phyloP scores from a whole-genome alignment of 768 basidiomycete genomes.

The Tulasnella sp. region DNA sequence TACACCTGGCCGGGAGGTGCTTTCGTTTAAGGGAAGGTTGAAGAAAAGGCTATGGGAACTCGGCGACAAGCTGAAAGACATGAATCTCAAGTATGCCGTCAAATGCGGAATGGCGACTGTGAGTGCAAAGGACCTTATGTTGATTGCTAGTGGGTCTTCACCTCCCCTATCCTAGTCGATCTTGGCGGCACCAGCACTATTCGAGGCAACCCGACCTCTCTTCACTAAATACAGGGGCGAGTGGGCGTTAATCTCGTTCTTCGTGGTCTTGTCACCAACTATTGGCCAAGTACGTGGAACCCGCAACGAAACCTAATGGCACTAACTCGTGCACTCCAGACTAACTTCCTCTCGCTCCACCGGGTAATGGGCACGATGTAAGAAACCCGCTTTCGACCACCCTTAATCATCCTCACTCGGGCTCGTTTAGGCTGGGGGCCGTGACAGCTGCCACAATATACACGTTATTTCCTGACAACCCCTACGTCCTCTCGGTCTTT shows the following conservation, averaged over 20 bases:
- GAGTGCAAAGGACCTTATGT: conserved; percentile 10
- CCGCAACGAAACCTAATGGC: background rate
- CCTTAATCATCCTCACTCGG: background rate
- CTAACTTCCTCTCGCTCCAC: conserved; percentile 73
- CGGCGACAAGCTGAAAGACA: conserved; percentile 49
- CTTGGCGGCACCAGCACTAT: conserved; percentile 79
- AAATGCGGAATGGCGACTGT: conserved; percentile 46
- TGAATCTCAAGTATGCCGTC: conserved; percentile 74
- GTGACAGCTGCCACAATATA: conserved; percentile 60
- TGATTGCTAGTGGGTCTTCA: conserved; percentile 37
- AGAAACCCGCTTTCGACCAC: conserved; percentile 23
- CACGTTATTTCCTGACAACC: conserved; percentile 60
- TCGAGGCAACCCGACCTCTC: conserved; percentile 57
- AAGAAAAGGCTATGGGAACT: conserved; percentile 64
- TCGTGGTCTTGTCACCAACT: conserved; percentile 83
- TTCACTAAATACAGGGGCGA: conserved; percentile 81
- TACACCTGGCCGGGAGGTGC: conserved; percentile 49
- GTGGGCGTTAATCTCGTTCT: conserved; percentile 94
- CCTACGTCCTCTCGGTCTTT: conserved; percentile 60
- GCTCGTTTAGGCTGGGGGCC: conserved; percentile 53
- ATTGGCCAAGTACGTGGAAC: conserved; percentile 59
- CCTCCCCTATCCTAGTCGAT: conserved; percentile 36
- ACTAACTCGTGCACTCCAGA: conserved; percentile 32
- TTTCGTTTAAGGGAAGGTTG: conserved; percentile 49
- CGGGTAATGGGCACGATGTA: conserved; percentile 79